Percentiles rank a stretch among this genome's conserved stretches.
Conservation (phyloP, 2,329 filamentous ascomycete genomes). For the Nemania sp. region DNA sequence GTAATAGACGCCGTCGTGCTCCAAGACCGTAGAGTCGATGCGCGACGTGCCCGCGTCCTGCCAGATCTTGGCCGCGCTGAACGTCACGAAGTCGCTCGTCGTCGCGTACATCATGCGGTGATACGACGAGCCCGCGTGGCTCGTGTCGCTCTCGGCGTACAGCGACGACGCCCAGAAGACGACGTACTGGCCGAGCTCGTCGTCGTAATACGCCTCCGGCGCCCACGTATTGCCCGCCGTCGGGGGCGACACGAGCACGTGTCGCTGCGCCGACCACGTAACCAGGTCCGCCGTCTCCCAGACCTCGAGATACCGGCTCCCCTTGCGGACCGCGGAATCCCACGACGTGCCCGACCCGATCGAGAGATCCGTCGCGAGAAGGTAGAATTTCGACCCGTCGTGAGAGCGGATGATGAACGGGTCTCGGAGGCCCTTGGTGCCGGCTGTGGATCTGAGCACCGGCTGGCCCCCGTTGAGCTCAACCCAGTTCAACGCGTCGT, state of each 20-base stretch:
- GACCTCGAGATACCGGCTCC: conserved; percentile 56
- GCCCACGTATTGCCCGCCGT: conserved; percentile 60
- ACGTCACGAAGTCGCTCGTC: conserved; percentile 55
- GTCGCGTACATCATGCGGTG: conserved; percentile 59
- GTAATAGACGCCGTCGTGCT: conserved; percentile 49
- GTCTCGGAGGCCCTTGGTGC: conserved; percentile 56
- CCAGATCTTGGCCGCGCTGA: conserved; percentile 53
- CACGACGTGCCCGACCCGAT: conserved; percentile 59
- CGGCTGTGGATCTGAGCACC: conserved; percentile 49
- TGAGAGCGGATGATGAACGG: conserved; percentile 57
- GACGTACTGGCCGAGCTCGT: conserved; percentile 47
- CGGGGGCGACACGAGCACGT: conserved; percentile 52
- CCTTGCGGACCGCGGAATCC: conserved; percentile 51
- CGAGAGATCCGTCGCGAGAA: conserved; percentile 58
- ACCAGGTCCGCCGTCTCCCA: conserved; percentile 58
- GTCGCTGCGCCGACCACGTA: conserved; percentile 56
- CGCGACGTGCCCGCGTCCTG: conserved; percentile 56
- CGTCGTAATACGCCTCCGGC: conserved; percentile 56
- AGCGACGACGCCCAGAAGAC: conserved; percentile 55
- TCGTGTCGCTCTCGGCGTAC: conserved; percentile 47
- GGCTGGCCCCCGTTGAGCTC: conserved; percentile 55
- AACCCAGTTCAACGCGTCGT: conserved; percentile 55
- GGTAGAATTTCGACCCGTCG: conserved; percentile 55
- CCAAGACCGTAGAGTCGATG: conserved; percentile 57
- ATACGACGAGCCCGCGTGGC: conserved; percentile 50